phyloP scores from a whole-genome alignment of 2,329 filamentous ascomycete genomes.

The Scorias spongiosa region DNA sequence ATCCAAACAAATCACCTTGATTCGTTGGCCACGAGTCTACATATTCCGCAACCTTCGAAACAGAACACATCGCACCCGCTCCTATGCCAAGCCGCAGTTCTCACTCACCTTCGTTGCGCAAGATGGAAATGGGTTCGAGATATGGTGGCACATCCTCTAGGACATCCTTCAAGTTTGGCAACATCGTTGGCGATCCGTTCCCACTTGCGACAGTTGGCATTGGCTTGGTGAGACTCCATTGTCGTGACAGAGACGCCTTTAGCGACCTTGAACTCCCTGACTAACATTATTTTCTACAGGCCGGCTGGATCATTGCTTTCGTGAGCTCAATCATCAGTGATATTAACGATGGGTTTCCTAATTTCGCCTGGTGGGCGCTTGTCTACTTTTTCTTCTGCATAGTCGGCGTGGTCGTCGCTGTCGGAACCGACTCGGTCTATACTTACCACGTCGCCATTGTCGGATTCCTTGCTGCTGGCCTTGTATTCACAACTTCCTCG shows the following conservation, averaged over 20 bases:
- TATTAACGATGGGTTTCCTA: constrained; percentile 48
- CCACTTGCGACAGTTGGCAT: constrained; percentile 90
- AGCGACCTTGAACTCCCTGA: neutral
- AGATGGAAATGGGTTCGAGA: constrained; percentile 57
- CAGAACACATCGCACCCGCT: neutral
- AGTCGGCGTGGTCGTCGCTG: constrained; percentile 61
- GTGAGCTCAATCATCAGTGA: constrained; percentile 66
- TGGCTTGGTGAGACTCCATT: constrained; percentile 51
- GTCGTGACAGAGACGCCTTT: neutral
- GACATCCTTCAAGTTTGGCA: constrained; percentile 55
- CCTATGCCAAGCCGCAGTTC: constrained; percentile 61
- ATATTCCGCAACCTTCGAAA: no score
- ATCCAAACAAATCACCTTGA: no score
- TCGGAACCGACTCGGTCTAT: constrained; percentile 69
- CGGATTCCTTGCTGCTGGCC: constrained; percentile 67
- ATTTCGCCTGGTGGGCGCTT: constrained; percentile 84
- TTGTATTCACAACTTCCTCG: constrained; percentile 72
- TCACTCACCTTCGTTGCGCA: constrained; percentile 54
- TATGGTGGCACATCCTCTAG: constrained; percentile 24
- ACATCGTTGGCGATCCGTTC: constrained; percentile 92
- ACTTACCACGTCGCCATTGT: constrained; percentile 89
- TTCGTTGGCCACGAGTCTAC: no score
- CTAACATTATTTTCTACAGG: constrained; percentile 33
- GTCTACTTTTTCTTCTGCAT: constrained; percentile 78
- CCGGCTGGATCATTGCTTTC: constrained; percentile 90